Evolutionary conservation across 1,284 basidiomycete species (phyloP).

Genomic region (Retiboletus flavoniger): DNA sequence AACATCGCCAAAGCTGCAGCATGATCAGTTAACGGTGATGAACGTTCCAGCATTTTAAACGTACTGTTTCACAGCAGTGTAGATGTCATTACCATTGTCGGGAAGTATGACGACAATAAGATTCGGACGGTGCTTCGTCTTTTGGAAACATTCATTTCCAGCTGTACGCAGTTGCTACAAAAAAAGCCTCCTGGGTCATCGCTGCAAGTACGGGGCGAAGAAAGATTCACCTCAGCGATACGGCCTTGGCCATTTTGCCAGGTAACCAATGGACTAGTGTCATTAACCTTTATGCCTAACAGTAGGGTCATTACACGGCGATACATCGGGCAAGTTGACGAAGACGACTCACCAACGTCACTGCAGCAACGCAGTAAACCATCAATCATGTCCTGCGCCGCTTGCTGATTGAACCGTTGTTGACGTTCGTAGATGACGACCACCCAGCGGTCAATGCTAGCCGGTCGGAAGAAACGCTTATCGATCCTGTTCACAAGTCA

Average conservation of each 20-base stretch:
- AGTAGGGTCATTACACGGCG: neutral
- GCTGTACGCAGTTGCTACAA: slow-evolving; percentile 47
- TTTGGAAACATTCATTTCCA: slow-evolving; percentile 45
- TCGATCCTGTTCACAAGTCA: slow-evolving; percentile 48
- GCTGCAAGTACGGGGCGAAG: neutral
- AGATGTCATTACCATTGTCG: slow-evolving; percentile 70
- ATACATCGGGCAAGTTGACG: neutral
- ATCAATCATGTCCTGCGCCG: slow-evolving; percentile 49
- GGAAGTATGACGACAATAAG: slow-evolving; percentile 71
- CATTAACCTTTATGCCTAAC: slow-evolving; percentile 51
- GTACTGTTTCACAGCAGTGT: slow-evolving; percentile 73
- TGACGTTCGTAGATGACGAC: slow-evolving; percentile 64
- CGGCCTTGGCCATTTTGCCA: slow-evolving; percentile 56
- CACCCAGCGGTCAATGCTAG: slow-evolving; percentile 53
- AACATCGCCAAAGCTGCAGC: slow-evolving; percentile 65
- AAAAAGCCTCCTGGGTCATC: slow-evolving; percentile 1
- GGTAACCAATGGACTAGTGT: slow-evolving; percentile 42
- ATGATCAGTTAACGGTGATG: slow-evolving; percentile 1
- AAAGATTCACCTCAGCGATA: slow-evolving; percentile 44
- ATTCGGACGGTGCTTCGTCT: slow-evolving; percentile 44
- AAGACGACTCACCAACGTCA: slow-evolving; percentile 52
- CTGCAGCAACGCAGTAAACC: slow-evolving; percentile 48
- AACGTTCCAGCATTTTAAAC: slow-evolving; percentile 29
- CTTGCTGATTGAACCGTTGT: slow-evolving; percentile 46
- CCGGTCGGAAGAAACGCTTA: slow-evolving; percentile 59